phyloP scores from a whole-genome alignment of 208 protist genomes.

The Naegleria lovaniensis region DNA sequence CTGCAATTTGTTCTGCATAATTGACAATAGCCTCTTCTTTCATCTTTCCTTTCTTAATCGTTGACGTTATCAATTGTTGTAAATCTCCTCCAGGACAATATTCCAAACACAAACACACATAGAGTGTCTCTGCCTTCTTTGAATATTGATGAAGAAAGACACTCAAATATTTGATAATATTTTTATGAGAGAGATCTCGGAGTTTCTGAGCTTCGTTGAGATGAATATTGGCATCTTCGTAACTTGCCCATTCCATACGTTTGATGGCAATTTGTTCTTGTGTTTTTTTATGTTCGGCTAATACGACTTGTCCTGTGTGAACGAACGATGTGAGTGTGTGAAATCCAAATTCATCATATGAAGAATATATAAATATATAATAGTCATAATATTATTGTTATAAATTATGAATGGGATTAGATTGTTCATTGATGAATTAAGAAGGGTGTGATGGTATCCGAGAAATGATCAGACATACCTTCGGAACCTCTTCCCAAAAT shows the following conservation, averaged over 20 bases:
- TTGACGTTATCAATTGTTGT: background rate
- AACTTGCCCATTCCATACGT: background rate
- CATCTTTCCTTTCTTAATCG: background rate
- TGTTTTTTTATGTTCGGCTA: conserved; percentile 9
- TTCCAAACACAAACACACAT: conserved; percentile 12
- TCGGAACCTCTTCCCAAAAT: conserved; percentile 3
- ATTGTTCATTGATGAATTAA: too few species aligned
- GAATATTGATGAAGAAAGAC: conserved; percentile 25
- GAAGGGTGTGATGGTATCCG: too few species aligned
- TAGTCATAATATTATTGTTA: too few species aligned
- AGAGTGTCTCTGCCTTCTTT: conserved; percentile 16
- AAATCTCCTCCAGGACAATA: conserved; percentile 4
- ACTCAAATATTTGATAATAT: conserved; percentile 1
- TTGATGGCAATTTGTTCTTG: conserved; percentile 12
- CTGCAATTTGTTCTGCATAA: background rate
- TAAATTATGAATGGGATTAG: too few species aligned
- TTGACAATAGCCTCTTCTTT: background rate
- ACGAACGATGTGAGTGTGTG: too few species aligned
- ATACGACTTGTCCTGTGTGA: conserved; percentile 6
- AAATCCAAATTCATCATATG: too few species aligned
- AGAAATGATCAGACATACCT: background rate
- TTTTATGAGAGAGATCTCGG: background rate
- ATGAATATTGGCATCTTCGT: background rate
- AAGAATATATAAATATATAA: too few species aligned
- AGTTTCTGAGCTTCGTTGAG: background rate